Percentiles rank a stretch among this genome's conserved stretches.
phyloP scores from a whole-genome alignment of 2,329 filamentous ascomycete species.

The Microdochium trichocladiopsis region DNA sequence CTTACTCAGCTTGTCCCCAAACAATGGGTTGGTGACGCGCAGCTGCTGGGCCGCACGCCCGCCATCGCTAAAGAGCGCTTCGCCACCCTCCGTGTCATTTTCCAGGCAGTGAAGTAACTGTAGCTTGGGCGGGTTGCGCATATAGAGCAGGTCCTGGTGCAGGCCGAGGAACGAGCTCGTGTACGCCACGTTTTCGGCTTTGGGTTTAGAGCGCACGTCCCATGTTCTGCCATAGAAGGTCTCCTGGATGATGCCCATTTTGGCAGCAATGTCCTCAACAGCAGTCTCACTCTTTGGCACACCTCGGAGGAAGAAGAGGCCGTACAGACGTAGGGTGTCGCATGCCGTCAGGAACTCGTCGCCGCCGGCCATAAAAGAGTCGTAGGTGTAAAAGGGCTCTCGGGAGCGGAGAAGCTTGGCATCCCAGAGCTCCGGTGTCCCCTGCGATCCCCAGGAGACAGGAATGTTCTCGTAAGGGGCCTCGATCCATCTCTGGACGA shows the following conservation, averaged over 20 bases:
- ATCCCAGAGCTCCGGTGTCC: conserved; percentile 4
- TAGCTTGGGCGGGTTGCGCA: conserved; percentile 68
- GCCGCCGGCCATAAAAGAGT: conserved; percentile 61
- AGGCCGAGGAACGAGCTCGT: conserved; percentile 76
- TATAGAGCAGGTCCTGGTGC: conserved; percentile 92
- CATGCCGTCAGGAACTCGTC: conserved; percentile 54
- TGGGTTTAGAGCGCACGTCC: conserved; percentile 75
- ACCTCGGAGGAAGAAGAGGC: conserved; percentile 69
- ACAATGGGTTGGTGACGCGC: conserved; percentile 7
- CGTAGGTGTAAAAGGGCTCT: conserved; percentile 55
- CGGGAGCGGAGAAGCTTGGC: conserved; percentile 29
- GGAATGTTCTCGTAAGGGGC: not conserved
- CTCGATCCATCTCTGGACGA: conserved; percentile 11
- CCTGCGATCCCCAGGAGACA: not conserved
- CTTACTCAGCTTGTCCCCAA: conserved; percentile 29
- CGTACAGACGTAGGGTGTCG: conserved; percentile 54
- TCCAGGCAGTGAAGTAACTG: conserved; percentile 87
- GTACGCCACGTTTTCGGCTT: conserved; percentile 89
- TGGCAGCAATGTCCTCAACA: conserved; percentile 60
- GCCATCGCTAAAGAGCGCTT: conserved; percentile 79
- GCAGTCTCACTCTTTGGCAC: conserved; percentile 62
- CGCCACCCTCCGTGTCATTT: conserved; percentile 72
- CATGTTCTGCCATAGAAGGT: conserved; percentile 91
- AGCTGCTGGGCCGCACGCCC: conserved; percentile 49
- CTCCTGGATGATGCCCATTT: conserved; percentile 72